Percentiles rank a stretch among this genome's conserved stretches.
Conservation (phyloP, 208 protist species). For the Leishmania mexicana region DNA sequence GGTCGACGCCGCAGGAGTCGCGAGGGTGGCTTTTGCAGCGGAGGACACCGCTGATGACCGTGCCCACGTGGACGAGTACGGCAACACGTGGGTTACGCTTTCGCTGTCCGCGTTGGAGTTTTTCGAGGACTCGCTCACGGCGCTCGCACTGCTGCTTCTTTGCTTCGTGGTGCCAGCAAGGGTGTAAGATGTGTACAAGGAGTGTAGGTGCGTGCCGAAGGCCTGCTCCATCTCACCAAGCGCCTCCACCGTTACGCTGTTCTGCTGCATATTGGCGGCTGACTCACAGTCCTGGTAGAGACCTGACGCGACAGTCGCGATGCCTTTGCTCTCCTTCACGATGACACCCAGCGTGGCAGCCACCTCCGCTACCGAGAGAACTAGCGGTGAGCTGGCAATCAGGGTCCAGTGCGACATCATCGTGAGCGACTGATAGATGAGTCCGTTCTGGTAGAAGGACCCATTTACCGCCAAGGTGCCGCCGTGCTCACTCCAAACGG, state of each 20-base stretch:
- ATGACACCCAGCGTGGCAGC: constrained; percentile 34
- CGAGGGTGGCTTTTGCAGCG: not conserved
- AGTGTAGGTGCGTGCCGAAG: constrained; percentile 41
- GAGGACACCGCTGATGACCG: not conserved
- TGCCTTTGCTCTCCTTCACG: constrained; percentile 37
- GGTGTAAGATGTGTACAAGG: constrained; percentile 41
- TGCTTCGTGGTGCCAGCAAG: constrained; percentile 7
- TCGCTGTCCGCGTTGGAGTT: not conserved
- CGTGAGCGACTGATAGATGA: constrained; percentile 60
- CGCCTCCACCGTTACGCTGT: constrained; percentile 36
- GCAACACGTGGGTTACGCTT: not conserved
- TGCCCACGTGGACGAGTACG: not conserved
- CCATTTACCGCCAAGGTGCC: constrained; percentile 32
- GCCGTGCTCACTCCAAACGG: constrained; percentile 29
- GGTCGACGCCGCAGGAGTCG: not conserved
- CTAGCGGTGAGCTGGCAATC: constrained; percentile 46
- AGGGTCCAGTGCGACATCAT: constrained; percentile 59
- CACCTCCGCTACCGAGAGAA: constrained; percentile 50
- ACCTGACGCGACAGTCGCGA: constrained; percentile 18
- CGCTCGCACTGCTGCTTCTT: not conserved
- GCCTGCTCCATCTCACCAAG: constrained; percentile 33
- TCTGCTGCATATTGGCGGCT: constrained; percentile 22
- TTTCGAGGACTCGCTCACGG: not conserved
- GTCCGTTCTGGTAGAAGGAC: constrained; percentile 49
- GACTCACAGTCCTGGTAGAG: constrained; percentile 34